phyloP scores from a whole-genome alignment of 2,329 filamentous ascomycete genomes.

The Diaporthe batatas region DNA sequence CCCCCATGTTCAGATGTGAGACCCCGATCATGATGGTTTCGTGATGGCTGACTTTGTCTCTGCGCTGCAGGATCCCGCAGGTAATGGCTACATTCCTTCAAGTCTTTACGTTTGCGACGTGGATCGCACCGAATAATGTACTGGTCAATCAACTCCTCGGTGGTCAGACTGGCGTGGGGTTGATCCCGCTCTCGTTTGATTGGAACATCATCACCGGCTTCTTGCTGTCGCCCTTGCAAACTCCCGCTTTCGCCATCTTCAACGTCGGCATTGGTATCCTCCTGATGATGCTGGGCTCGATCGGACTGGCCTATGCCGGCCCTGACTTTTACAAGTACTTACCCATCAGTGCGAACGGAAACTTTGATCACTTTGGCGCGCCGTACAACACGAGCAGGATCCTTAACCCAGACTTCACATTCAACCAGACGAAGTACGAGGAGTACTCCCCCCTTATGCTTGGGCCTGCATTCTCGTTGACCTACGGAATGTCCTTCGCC shows the following conservation, averaged over 20 bases:
- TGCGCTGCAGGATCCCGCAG: constrained; percentile 35
- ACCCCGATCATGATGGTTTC: background rate
- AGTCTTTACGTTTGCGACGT: constrained; percentile 71
- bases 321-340: constrained; percentile 61
- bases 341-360: constrained; percentile 64
- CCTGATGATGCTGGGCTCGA: constrained; percentile 58
- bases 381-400: constrained; percentile 62
- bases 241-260: constrained; percentile 71
- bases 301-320: constrained; percentile 61
- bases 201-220: constrained; percentile 67
- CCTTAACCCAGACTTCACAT: constrained; percentile 56
- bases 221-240: constrained; percentile 68
- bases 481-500: constrained; percentile 71
- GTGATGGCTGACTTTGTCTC: background rate
- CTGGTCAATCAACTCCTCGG: constrained; percentile 75
- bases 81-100: constrained; percentile 55
- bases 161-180: constrained; percentile 67
- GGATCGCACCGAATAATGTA: constrained; percentile 71
- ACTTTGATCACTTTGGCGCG: constrained; percentile 64
- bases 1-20: background rate
- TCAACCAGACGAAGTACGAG: constrained; percentile 60
- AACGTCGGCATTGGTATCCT: constrained; percentile 70
- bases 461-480: constrained; percentile 67
- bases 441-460: constrained; percentile 64
- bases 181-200: constrained; percentile 73